Conservation (phyloP, 2,329 filamentous ascomycete genomes). For the Ramichloridium luteum region DNA sequence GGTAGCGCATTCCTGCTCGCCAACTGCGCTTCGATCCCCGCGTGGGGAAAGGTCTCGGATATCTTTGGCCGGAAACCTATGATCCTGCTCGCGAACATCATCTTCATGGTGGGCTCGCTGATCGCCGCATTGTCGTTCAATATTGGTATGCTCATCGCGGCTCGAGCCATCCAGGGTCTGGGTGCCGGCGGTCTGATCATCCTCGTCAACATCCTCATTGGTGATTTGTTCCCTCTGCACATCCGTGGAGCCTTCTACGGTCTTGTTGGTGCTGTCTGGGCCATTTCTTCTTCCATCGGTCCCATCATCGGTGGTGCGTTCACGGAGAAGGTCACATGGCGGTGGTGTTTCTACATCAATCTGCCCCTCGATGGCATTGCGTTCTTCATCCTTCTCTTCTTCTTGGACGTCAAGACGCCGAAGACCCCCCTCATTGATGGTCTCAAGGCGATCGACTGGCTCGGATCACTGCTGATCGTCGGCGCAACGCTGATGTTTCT, state of each 20-base stretch:
- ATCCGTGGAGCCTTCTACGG: constrained; percentile 49
- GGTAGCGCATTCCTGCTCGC: constrained; percentile 40
- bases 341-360: constrained; percentile 54
- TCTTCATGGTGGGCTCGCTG: constrained; percentile 45
- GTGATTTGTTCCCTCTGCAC: constrained; percentile 49
- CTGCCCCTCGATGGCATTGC: constrained; percentile 49
- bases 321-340: constrained; percentile 50
- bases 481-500: constrained; percentile 76
- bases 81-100: constrained; percentile 44
- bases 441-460: constrained; percentile 53
- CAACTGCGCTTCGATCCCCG: constrained; percentile 23
- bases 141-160: constrained; percentile 51
- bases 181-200: constrained; percentile 52
- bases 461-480: constrained; percentile 54
- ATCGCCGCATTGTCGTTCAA: constrained; percentile 46
- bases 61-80: constrained; percentile 47
- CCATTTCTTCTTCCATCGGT: constrained; percentile 51
- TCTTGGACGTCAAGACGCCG: constrained; percentile 55
- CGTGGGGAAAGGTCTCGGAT: constrained; percentile 31
- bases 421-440: constrained; percentile 50
- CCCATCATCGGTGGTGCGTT: constrained; percentile 57
- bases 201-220: constrained; percentile 52
- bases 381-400: constrained; percentile 47
- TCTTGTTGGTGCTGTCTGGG: constrained; percentile 55
- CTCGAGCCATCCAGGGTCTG: constrained; percentile 50